These are phyloP conservation scores for Lactarius sanguifluus DNA, from an alignment of 768 basidiomycete genomes.

Conservation along the genomic window DNA sequence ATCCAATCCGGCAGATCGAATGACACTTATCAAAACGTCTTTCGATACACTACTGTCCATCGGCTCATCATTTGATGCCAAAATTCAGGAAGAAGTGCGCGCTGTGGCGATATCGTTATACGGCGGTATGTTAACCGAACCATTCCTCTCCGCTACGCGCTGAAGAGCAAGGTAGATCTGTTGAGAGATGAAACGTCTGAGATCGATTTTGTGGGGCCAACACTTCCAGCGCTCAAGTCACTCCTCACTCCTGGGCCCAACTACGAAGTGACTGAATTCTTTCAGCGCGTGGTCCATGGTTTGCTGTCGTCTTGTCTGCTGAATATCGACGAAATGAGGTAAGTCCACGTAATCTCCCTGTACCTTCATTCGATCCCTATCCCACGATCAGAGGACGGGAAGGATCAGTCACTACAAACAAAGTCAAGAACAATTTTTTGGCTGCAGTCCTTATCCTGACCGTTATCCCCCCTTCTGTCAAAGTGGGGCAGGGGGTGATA, in stretches of 20 bases:
- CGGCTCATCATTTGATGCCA: conserved; percentile 53
- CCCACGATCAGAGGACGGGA: conserved; percentile 62
- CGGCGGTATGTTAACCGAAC: conserved; percentile 49
- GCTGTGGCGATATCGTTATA: conserved; percentile 80
- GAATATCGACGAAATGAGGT: conserved; percentile 94
- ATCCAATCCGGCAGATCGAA: conserved; percentile 47
- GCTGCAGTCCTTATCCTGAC: conserved; percentile 85
- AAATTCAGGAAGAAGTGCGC: conserved; percentile 71
- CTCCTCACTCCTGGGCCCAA: conserved; percentile 58
- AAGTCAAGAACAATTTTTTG: conserved; percentile 88
- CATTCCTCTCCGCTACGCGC: conserved; percentile 1
- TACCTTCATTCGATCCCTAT: conserved; percentile 7
- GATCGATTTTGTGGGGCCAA: conserved; percentile 76
- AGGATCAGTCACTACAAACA: conserved; percentile 72
- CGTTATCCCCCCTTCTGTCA: conserved; percentile 62
- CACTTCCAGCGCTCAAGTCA: conserved; percentile 74
- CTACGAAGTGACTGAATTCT: conserved; percentile 50
- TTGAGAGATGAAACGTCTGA: conserved; percentile 84
- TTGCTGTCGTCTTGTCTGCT: conserved; percentile 81
- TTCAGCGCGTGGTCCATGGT: conserved; percentile 66
- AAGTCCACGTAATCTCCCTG: conserved; percentile 32
- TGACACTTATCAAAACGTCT: conserved; percentile 61
- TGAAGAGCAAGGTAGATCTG: conserved; percentile 50
- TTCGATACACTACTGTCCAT: conserved; percentile 63
- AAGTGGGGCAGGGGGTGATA: conserved; percentile 69